phyloP scores from a whole-genome alignment of 768 basidiomycete genomes.

The Rhodotorula paludigena region DNA sequence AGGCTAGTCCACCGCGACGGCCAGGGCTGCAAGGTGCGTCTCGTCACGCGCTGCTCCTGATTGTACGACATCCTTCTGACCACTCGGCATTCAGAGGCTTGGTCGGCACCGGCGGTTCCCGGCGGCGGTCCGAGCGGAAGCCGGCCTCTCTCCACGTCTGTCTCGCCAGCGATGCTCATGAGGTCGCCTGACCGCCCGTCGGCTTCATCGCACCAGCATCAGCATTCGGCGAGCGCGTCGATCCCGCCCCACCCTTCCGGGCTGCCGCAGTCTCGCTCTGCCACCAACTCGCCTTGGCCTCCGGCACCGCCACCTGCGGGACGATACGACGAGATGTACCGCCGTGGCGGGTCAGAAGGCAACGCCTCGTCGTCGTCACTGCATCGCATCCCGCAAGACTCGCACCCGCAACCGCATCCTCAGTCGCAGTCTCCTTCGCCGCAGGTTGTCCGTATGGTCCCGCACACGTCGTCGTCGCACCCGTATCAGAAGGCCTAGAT shows the following conservation, averaged over 20 bases:
- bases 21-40: conserved; percentile 29
- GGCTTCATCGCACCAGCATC: conserved; percentile 3
- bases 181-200: conserved; percentile 10
- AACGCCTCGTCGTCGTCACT: not conserved
- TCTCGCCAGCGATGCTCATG: conserved; percentile 4
- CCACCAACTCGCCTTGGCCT: not conserved
- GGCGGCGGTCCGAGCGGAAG: not conserved
- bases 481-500: not conserved
- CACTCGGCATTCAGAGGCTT: too few relatives aligned
- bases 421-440: not conserved
- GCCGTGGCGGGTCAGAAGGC: conserved; percentile 5
- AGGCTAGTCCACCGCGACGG: conserved; percentile 17
- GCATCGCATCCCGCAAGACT: not conserved
- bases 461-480: not conserved
- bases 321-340: not conserved
- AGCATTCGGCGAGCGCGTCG: not conserved
- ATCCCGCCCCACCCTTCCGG: conserved; percentile 1
- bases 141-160: conserved; percentile 25
- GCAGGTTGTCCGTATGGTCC: too few relatives aligned
- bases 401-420: not conserved
- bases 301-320: not conserved
- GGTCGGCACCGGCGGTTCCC: conserved; percentile 25
- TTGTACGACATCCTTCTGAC: not conserved
- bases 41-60: not conserved
- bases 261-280: not conserved